Evolutionary conservation across 352 stramenopile genomes (phyloP).

Genomic region (Phytophthora idaei): DNA sequence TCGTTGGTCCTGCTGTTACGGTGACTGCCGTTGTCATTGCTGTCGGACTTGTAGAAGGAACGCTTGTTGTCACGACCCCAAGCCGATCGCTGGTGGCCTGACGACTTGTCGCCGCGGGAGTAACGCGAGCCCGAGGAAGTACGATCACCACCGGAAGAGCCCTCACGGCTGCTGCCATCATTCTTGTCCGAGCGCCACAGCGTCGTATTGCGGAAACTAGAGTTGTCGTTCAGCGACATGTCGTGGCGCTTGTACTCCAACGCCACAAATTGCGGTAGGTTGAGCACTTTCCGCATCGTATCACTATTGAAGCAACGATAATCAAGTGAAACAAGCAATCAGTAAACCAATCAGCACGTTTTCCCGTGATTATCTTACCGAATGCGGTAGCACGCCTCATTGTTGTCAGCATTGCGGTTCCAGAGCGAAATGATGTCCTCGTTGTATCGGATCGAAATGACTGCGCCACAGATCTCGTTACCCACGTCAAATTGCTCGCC

Average conservation of each 20-base stretch:
- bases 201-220: constrained; percentile 81
- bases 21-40: constrained; percentile 38
- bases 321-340: background rate
- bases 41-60: constrained; percentile 54
- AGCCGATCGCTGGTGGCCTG: constrained; percentile 47
- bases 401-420: constrained; percentile 95
- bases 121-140: constrained; percentile 51
- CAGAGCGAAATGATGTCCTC: constrained; percentile 95
- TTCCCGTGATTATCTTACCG: constrained; percentile 40
- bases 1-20: constrained; percentile 45
- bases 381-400: constrained; percentile 86
- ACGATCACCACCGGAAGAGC: constrained; percentile 24
- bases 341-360: background rate
- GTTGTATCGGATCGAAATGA: constrained; percentile 92
- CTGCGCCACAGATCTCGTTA: constrained; percentile 92
- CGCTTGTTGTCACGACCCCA: constrained; percentile 73
- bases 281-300: constrained; percentile 89
- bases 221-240: constrained; percentile 83
- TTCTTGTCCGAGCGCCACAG: constrained; percentile 74
- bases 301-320: constrained; percentile 50
- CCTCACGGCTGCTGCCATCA: constrained; percentile 31
- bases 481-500: constrained; percentile 95
- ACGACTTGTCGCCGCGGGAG: constrained; percentile 52
- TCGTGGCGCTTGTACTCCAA: constrained; percentile 94
- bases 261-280: constrained; percentile 90